Evolutionary conservation across 352 stramenopile genomes (phyloP).

Genomic region (Elongisporangium prolatum): DNA sequence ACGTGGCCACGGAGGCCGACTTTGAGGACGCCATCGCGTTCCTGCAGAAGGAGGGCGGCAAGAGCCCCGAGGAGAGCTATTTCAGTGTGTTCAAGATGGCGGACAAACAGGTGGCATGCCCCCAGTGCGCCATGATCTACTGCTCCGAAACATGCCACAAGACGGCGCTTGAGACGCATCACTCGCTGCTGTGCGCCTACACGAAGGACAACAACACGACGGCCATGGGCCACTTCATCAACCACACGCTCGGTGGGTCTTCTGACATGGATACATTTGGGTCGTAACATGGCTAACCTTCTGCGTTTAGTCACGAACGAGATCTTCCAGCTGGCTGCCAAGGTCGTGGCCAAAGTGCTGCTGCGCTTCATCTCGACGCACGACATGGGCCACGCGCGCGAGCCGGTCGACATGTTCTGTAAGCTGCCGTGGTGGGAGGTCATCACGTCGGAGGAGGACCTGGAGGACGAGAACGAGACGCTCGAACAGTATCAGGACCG

Average conservation of each 20-base stretch:
- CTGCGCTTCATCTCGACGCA: slow-evolving; percentile 50
- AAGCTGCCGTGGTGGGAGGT: slow-evolving; percentile 90
- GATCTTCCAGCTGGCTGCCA: slow-evolving; percentile 90
- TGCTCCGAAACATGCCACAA: slow-evolving; percentile 78
- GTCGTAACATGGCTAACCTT: slow-evolving; percentile 3
- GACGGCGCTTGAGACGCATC: slow-evolving; percentile 63
- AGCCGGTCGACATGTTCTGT: slow-evolving; percentile 86
- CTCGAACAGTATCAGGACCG: slow-evolving; percentile 60
- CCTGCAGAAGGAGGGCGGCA: slow-evolving; percentile 61
- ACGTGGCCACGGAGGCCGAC: slow-evolving; percentile 39
- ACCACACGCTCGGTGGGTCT: slow-evolving; percentile 44
- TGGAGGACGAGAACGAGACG: slow-evolving; percentile 56
- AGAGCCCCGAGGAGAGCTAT: slow-evolving; percentile 61
- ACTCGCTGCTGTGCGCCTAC: slow-evolving; percentile 73
- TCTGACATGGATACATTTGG: not conserved
- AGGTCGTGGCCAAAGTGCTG: slow-evolving; percentile 80
- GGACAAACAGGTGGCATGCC: slow-evolving; percentile 47
- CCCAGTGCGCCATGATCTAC: slow-evolving; percentile 73
- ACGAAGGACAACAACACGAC: slow-evolving; percentile 35
- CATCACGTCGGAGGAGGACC: slow-evolving; percentile 59
- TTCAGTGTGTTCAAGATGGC: slow-evolving; percentile 61
- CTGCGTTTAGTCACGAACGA: slow-evolving; percentile 81
- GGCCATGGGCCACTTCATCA: slow-evolving; percentile 78
- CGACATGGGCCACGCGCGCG: slow-evolving; percentile 41
- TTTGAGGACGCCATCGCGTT: slow-evolving; percentile 55